phyloP scores from a whole-genome alignment of 176 grass and related monocot species.

The Oryza rufipogon region DNA sequence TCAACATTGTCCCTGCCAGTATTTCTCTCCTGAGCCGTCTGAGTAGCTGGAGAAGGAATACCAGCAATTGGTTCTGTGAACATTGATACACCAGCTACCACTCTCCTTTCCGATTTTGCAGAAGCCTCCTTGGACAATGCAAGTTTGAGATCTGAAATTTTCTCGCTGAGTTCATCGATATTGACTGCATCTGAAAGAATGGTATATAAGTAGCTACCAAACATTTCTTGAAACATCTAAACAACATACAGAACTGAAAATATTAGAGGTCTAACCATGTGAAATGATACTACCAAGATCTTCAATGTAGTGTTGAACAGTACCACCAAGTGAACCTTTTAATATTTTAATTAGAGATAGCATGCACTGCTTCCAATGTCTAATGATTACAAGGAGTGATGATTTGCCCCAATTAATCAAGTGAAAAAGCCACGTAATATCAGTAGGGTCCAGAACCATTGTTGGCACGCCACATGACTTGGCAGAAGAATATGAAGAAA shows the following conservation, averaged over 20 bases:
- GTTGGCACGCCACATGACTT: constrained; percentile 36
- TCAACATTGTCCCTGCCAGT: constrained; percentile 31
- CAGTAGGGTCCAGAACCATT: constrained; percentile 38
- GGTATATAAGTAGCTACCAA: constrained; percentile 19
- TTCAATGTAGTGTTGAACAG: constrained; percentile 44
- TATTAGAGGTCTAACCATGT: constrained; percentile 55
- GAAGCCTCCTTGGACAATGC: constrained; percentile 55
- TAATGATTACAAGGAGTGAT: constrained; percentile 70
- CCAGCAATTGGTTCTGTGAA: constrained; percentile 23
- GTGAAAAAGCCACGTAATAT: constrained; percentile 66
- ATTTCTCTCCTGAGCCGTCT: constrained; percentile 22
- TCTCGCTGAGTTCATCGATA: constrained; percentile 63
- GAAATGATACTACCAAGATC: constrained; percentile 54
- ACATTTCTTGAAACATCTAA: constrained; percentile 8
- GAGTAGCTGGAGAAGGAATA: constrained; percentile 31
- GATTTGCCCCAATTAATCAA: constrained; percentile 90
- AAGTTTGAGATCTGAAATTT: constrained; percentile 61
- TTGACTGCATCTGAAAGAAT: constrained; percentile 67
- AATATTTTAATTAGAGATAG: constrained; percentile 63
- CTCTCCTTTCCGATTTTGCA: constrained; percentile 29
- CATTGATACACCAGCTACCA: background rate
- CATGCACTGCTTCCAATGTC: constrained; percentile 95
- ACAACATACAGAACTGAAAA: background rate
- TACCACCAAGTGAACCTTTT: constrained; percentile 55
- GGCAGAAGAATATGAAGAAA: constrained; percentile 41